Percentiles rank a stretch among this genome's conserved stretches.
Evolutionary conservation across 164 flowering plant species (phyloP).

Genomic region (Pachysandra terminalis): DNA sequence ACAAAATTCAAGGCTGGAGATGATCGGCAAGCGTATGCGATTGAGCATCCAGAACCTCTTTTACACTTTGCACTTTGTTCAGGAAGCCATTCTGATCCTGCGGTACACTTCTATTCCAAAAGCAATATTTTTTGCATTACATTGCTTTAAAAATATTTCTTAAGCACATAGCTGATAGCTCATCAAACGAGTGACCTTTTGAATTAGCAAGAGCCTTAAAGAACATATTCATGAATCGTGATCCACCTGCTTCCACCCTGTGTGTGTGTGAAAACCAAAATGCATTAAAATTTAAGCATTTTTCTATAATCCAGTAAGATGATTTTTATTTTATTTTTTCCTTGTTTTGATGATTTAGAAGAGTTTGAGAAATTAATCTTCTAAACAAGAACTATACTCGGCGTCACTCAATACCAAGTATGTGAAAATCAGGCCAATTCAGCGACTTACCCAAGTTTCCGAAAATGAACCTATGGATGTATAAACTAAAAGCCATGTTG

Average conservation of each 20-base stretch:
- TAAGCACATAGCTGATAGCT: background rate
- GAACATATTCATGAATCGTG: background rate
- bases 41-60: conserved; percentile 79
- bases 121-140: background rate
- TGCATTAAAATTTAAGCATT: no score
- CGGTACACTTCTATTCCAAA: conserved; percentile 39
- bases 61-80: conserved; percentile 83
- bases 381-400: background rate
- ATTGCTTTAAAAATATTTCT: background rate
- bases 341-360: no score
- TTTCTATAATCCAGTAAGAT: no score
- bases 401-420: background rate
- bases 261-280: no score
- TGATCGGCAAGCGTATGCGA: conserved; percentile 60
- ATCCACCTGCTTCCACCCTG: background rate
- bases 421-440: background rate
- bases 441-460: background rate
- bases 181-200: background rate
- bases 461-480: background rate
- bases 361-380: no score
- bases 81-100: conserved; percentile 96
- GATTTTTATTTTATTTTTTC: no score
- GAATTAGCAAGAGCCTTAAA: background rate
- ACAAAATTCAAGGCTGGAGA: conserved; percentile 67
- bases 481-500: background rate